Evolutionary conservation across 2,329 filamentous ascomycete species (phyloP), one percentile per base, ranked within the genome.

Genomic region (Aotearoamyces nothofagi): DNA sequence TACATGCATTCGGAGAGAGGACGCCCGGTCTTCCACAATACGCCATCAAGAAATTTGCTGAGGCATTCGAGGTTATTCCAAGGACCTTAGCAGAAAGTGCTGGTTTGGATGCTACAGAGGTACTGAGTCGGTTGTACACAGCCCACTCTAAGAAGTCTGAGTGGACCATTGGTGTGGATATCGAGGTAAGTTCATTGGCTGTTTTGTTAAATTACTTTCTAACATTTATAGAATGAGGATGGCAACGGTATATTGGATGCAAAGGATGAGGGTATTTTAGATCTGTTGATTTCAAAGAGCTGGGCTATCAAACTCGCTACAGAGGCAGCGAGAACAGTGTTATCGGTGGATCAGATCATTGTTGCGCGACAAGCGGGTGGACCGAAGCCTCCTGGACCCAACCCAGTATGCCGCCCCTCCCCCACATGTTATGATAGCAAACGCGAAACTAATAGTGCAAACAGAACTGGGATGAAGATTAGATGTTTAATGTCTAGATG

Each of bases 281-380:
- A 98, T 52, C 66, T 98, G 24, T 68, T 96, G 58, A 73, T 86
- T 36, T 75, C 79, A 40, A 98, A 98, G 69, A 77, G 75, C 50
- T 96, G 86, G 87, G 90, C 90, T 26, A 93, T 98, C 56, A 90
- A 90, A 61, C 66, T 98, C 39, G 92, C 90, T 20, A 94, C 87
- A 14, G 90, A 98, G 58, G 78, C 90, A 22, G 87, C 84, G 30
- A 71, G 90, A 46, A 98, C 90, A 26, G 79, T 98, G 16, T 63
- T 98, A 39, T 92, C 84, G 26, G 90, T 98, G 22, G 90, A 98
- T 57, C 92, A 98, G 61, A 98, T 98, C 50, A 98, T 98, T 51
- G 90, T 98, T 33, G 86, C 92, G 38, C 75, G 87, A 59, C 90
- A 96, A 61, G 90, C 92, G 26, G 90, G 90, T 50, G 90, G 90